Base-by-base conservation (phyloP, 2,329 filamentous ascomycete genomes). In the Didymella lethalis region DNA sequence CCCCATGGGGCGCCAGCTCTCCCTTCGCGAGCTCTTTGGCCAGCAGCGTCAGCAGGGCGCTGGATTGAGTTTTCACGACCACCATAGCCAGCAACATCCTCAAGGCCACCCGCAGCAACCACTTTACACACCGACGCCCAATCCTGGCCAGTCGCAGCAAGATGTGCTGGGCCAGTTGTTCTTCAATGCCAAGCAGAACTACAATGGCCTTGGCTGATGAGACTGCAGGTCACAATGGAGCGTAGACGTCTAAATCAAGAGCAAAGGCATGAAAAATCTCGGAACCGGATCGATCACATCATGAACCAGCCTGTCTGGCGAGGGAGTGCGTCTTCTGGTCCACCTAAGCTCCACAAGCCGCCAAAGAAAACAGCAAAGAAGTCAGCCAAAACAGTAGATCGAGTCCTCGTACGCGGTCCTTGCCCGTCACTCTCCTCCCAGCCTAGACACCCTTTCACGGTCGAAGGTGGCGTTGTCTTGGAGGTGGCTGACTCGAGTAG, bases 41-140 rank as follows among this genome's bases (percentile, higher is more conserved):
- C 82, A 85, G 66, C 83, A 86, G 64, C 78, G 82, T 45, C 79
- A 79, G 28, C 78, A 82, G 49, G 83, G 85, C 63, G 79, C 82
- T 52, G 81, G 70, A 11, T 84, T 80, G 76, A 84, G 80, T 67
- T 76, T 84, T 14, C 78, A 80, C 48, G 14, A 52, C 34, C 59
- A 54, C 18, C 54, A 61, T 47, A 46, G 29, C 36, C 58, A 61
- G 38, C 48, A 45, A 1, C 28, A 25, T 18, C 45, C 32, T 7
- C 38, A 45, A 20, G 38, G 48, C 43, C 16, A 44, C 14, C 46
- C 26, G 2, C 55, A 58, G 10, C 64, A 65, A 8, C 62, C 63
- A 14, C 50, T 16, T 11, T 72, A 70, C 54, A 29, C 48, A 16
- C 51, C 65, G 3, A 63, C 57, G 16, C 61, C 60, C 8, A 67